These are phyloP conservation scores for Pseudogymnoascus sp. DNA, from an alignment of 2,329 filamentous ascomycete species.

Conservation along the genomic window DNA sequence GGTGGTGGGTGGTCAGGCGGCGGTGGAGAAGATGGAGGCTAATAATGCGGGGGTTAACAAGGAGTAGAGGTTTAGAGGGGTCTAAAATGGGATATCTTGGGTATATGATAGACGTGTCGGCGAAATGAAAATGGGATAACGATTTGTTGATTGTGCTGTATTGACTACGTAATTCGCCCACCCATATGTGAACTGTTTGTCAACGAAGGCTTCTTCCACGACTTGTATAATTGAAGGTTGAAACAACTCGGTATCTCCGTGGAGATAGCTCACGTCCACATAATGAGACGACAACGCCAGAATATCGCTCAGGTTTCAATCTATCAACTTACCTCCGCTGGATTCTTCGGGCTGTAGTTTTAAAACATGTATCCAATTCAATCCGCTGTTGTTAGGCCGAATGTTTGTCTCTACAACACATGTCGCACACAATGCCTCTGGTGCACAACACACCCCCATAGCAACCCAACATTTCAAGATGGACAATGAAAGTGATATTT, in stretches of 20 bases:
- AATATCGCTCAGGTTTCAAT: background rate
- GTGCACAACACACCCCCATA: background rate
- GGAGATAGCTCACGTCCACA: background rate
- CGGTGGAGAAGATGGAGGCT: slow-evolving; percentile 6
- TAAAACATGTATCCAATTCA: background rate
- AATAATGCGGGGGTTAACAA: slow-evolving; percentile 2
- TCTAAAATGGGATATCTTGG: background rate
- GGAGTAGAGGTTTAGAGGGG: background rate
- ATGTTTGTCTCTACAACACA: background rate
- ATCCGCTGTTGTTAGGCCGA: background rate
- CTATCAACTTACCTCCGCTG: background rate
- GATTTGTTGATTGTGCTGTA: background rate
- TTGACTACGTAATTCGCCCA: background rate
- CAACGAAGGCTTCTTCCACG: background rate
- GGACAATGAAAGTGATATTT: slow-evolving; percentile 5
- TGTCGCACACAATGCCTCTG: background rate
- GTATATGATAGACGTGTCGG: slow-evolving; percentile 3
- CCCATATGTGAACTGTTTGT: background rate
- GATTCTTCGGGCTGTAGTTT: background rate
- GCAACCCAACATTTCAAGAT: background rate
- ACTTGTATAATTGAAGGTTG: background rate
- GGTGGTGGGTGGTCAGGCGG: background rate
- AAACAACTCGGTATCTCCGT: background rate
- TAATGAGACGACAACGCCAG: background rate
- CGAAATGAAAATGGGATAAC: slow-evolving; percentile 1